Evolutionary conservation across 148 eudicot species (phyloP).

Genomic region (Cornus kousa): DNA sequence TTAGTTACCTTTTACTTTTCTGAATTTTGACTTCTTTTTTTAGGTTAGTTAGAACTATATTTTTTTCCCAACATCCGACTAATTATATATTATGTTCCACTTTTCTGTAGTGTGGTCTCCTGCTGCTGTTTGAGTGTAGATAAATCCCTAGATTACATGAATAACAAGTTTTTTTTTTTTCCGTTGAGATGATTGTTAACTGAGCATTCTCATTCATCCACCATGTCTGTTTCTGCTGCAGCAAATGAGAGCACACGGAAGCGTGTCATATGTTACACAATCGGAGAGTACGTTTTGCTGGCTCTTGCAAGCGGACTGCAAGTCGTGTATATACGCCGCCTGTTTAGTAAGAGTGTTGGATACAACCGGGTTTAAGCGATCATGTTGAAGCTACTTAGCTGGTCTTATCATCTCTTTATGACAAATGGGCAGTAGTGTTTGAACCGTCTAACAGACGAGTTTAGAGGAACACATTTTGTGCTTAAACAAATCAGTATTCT

Average conservation of each 20-base stretch:
- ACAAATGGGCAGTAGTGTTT: slow-evolving; percentile 5
- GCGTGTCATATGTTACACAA: slow-evolving; percentile 57
- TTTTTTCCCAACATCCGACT: not conserved
- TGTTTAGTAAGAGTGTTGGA: slow-evolving; percentile 56
- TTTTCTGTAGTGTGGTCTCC: not conserved
- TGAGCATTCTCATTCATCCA: not conserved
- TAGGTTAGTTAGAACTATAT: no score
- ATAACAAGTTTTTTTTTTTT: not conserved
- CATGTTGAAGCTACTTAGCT: slow-evolving; percentile 1
- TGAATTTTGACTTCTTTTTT: not conserved
- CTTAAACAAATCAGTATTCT: not conserved
- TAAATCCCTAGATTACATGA: not conserved
- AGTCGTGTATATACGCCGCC: slow-evolving; percentile 46
- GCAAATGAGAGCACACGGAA: slow-evolving; percentile 69
- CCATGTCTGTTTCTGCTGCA: slow-evolving; percentile 21
- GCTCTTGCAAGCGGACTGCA: slow-evolving; percentile 52
- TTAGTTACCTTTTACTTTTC: no score
- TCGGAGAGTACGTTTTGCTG: slow-evolving; percentile 57
- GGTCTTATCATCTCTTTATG: not conserved
- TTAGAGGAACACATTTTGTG: not conserved
- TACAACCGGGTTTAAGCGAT: slow-evolving; percentile 48
- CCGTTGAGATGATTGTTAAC: not conserved
- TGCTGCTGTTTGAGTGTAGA: not conserved
- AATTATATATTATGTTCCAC: not conserved
- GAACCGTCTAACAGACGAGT: slow-evolving; percentile 6